Percentiles rank a stretch among this genome's conserved stretches.
These are phyloP conservation scores for Erodium chrysanthum DNA, from an alignment of 441 rosid genomes.

Conservation along the genomic window DNA sequence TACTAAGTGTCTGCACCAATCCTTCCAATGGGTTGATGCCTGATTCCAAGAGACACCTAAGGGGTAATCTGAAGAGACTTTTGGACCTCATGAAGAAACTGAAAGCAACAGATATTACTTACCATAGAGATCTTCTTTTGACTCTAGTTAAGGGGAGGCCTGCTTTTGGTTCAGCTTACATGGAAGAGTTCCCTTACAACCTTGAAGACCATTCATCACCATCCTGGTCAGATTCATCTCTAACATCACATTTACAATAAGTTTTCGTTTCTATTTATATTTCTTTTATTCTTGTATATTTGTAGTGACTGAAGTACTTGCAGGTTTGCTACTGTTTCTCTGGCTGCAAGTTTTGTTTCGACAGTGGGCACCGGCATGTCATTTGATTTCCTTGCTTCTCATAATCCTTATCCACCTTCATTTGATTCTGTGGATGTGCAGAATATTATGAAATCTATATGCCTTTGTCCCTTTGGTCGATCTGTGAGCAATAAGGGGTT, in stretches of 20 bases:
- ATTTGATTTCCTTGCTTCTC: slow-evolving; percentile 45
- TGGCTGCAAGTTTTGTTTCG: slow-evolving; percentile 69
- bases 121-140: slow-evolving; percentile 78
- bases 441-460: slow-evolving; percentile 52
- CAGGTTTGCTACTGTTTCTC: slow-evolving; percentile 75
- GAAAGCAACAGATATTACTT: slow-evolving; percentile 49
- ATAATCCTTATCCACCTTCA: slow-evolving; percentile 32
- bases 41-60: slow-evolving; percentile 48
- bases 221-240: slow-evolving; percentile 55
- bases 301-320: slow-evolving; percentile 42
- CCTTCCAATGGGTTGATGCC: slow-evolving; percentile 93
- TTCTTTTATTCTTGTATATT: slow-evolving; percentile 13
- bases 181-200: slow-evolving; percentile 81
- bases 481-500: slow-evolving; percentile 69
- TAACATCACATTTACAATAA: slow-evolving; percentile 10
- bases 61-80: slow-evolving; percentile 64
- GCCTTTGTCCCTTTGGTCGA: slow-evolving; percentile 67
- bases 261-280: slow-evolving; percentile 14
- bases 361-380: slow-evolving; percentile 42
- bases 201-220: slow-evolving; percentile 76
- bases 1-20: slow-evolving; percentile 63
- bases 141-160: slow-evolving; percentile 62
- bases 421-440: slow-evolving; percentile 42
- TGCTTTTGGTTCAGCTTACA: slow-evolving; percentile 57
- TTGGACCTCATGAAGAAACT: slow-evolving; percentile 77